Percentiles rank a stretch among this genome's conserved stretches.
phyloP scores from a whole-genome alignment of 2,329 filamentous ascomycete genomes.

The Aspergillus sergii region DNA sequence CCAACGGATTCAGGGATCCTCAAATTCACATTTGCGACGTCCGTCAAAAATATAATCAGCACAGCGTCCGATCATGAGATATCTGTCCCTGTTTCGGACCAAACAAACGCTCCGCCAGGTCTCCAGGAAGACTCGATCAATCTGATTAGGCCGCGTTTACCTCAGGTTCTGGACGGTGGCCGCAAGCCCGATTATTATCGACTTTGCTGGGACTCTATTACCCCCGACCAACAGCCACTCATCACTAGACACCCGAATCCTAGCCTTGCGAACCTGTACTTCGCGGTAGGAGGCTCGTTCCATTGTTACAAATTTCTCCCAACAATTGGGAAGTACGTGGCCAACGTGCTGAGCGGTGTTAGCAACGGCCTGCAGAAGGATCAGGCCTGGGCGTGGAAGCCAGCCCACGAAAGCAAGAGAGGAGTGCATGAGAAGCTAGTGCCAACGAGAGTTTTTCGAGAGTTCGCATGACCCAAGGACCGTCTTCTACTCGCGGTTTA shows the following conservation, averaged over 20 bases:
- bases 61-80: slow-evolving; percentile 54
- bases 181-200: slow-evolving; percentile 47
- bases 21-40: slow-evolving; percentile 64
- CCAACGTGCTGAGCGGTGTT: slow-evolving; percentile 42
- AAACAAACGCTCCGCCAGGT: slow-evolving; percentile 44
- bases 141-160: slow-evolving; percentile 27
- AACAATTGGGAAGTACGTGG: slow-evolving; percentile 61
- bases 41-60: slow-evolving; percentile 57
- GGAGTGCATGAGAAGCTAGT: slow-evolving; percentile 34
- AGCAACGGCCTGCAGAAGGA: slow-evolving; percentile 44
- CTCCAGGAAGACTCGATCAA: slow-evolving; percentile 47
- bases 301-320: slow-evolving; percentile 69
- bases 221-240: slow-evolving; percentile 64
- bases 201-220: slow-evolving; percentile 63
- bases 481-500: not conserved
- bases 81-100: slow-evolving; percentile 53
- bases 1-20: slow-evolving; percentile 54
- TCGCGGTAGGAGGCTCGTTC: slow-evolving; percentile 66
- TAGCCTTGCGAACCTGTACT: slow-evolving; percentile 55
- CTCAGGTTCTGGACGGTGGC: slow-evolving; percentile 31
- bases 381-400: slow-evolving; percentile 27
- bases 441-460: slow-evolving; percentile 28
- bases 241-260: slow-evolving; percentile 56
- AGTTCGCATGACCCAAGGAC: slow-evolving; percentile 13
- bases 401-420: slow-evolving; percentile 12